Percentiles rank a stretch among this genome's conserved stretches.
Evolutionary conservation across 306 rosid species (phyloP).

Genomic region (apple (Malus domestica)): DNA sequence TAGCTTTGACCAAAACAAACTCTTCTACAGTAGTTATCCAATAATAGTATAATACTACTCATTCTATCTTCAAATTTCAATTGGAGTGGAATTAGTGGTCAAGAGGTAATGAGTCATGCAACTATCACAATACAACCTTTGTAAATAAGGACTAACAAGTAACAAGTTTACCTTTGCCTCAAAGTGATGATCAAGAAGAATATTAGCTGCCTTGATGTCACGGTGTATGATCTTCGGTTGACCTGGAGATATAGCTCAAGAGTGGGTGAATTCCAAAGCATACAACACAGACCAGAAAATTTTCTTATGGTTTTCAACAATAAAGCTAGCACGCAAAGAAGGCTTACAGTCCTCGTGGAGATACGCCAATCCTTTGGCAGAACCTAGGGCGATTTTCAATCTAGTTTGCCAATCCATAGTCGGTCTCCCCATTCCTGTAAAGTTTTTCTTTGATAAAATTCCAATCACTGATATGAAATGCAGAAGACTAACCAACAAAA

Average conservation of each 20-base stretch:
- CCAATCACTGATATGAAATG: neutral
- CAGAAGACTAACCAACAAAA: neutral
- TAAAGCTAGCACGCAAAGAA: neutral
- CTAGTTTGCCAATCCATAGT: constrained; percentile 30
- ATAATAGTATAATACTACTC: neutral
- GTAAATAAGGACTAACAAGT: neutral
- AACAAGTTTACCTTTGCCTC: constrained; percentile 28
- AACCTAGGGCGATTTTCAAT: constrained; percentile 33
- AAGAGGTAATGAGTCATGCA: neutral
- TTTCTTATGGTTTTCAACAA: neutral
- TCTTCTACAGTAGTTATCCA: neutral
- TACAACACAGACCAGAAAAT: neutral
- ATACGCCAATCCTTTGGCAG: constrained; percentile 43
- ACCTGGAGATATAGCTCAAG: constrained; percentile 26
- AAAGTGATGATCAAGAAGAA: constrained; percentile 28
- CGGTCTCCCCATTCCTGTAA: constrained; percentile 28
- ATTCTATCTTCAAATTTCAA: neutral
- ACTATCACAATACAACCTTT: neutral
- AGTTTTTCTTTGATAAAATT: neutral
- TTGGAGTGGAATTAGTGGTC: neutral
- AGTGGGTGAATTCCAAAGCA: neutral
- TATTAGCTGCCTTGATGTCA: constrained; percentile 38
- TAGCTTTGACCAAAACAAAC: neutral
- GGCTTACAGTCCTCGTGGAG: constrained; percentile 38
- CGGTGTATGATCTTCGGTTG: constrained; percentile 39